Conservation (phyloP, 106 monocot species). For the Dioscorea zingiberensis region DNA sequence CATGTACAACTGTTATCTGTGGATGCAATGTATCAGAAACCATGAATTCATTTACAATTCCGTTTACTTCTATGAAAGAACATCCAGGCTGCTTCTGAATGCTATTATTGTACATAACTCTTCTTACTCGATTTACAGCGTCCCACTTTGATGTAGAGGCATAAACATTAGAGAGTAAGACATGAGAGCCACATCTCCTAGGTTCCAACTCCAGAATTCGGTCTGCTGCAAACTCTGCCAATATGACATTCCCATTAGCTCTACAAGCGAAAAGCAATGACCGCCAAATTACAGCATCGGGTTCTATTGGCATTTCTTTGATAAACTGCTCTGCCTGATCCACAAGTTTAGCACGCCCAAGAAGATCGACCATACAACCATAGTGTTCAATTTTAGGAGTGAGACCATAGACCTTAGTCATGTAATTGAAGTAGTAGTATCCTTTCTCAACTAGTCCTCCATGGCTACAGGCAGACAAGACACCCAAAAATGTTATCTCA, state of each 20-base stretch:
- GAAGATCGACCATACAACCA: conserved; percentile 87
- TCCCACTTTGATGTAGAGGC: conserved; percentile 61
- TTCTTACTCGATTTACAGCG: conserved; percentile 44
- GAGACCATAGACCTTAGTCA: conserved; percentile 40
- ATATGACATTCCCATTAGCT: conserved; percentile 29
- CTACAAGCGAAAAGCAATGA: conserved; percentile 60
- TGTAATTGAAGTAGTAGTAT: conserved; percentile 38
- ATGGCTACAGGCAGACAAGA: conserved; percentile 78
- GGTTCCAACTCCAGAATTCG: conserved; percentile 50
- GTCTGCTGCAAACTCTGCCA: conserved; percentile 45
- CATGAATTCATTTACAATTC: conserved; percentile 60
- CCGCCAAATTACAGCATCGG: conserved; percentile 80
- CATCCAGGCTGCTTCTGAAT: conserved; percentile 65
- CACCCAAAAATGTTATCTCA: conserved; percentile 75
- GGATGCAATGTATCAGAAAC: conserved; percentile 29
- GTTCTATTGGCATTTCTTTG: conserved; percentile 50
- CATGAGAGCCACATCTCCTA: conserved; percentile 31
- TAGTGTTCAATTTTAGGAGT: conserved; percentile 59
- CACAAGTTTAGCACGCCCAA: conserved; percentile 65
- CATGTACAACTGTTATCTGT: conserved; percentile 27
- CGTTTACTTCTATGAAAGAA: conserved; percentile 69
- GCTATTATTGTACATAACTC: conserved; percentile 28
- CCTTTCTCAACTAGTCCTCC: conserved; percentile 67
- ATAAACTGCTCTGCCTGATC: conserved; percentile 44
- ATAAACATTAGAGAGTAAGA: conserved; percentile 77